phyloP scores from a whole-genome alignment of 108 stramenopile genomes.

The Craspedostauros australis region DNA sequence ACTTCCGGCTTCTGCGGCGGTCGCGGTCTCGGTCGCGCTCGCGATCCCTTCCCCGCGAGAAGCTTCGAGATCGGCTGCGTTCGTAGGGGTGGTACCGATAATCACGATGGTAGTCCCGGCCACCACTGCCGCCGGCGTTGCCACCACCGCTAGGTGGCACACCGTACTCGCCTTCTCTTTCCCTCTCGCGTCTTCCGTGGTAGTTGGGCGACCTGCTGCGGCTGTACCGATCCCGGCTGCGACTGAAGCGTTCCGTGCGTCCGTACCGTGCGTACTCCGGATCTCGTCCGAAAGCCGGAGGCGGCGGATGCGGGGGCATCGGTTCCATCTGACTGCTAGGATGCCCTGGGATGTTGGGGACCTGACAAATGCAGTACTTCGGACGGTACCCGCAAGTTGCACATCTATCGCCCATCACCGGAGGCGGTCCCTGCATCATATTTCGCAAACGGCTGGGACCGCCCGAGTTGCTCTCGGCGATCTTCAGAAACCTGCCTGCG shows the following conservation, averaged over 20 bases:
- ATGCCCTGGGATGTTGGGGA: slow-evolving; percentile 34
- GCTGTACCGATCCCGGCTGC: slow-evolving; percentile 47
- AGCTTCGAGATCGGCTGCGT: slow-evolving; percentile 29
- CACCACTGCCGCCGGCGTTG: slow-evolving; percentile 1
- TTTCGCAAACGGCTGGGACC: slow-evolving; percentile 63
- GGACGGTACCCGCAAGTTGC: slow-evolving; percentile 76
- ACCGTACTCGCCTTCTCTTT: slow-evolving; percentile 22
- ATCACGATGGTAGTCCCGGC: slow-evolving; percentile 19
- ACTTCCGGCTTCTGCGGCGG: slow-evolving; percentile 19
- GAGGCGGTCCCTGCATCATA: slow-evolving; percentile 13
- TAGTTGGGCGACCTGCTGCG: slow-evolving; percentile 55
- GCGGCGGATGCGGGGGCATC: too few species aligned
- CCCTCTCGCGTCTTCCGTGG: slow-evolving; percentile 35
- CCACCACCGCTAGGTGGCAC: neutral
- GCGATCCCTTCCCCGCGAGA: too few species aligned
- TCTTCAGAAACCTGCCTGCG: slow-evolving; percentile 68
- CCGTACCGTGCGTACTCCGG: too few species aligned
- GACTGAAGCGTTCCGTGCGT: slow-evolving; percentile 29
- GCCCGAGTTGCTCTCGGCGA: slow-evolving; percentile 80
- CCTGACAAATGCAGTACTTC: slow-evolving; percentile 67
- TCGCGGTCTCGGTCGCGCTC: slow-evolving; percentile 28
- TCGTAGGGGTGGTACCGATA: slow-evolving; percentile 17
- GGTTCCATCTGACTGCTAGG: too few species aligned
- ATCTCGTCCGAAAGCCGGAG: too few species aligned
- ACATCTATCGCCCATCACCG: slow-evolving; percentile 53